phyloP scores from a whole-genome alignment of 345 rosid genomes.

The Salix arbutifolia region DNA sequence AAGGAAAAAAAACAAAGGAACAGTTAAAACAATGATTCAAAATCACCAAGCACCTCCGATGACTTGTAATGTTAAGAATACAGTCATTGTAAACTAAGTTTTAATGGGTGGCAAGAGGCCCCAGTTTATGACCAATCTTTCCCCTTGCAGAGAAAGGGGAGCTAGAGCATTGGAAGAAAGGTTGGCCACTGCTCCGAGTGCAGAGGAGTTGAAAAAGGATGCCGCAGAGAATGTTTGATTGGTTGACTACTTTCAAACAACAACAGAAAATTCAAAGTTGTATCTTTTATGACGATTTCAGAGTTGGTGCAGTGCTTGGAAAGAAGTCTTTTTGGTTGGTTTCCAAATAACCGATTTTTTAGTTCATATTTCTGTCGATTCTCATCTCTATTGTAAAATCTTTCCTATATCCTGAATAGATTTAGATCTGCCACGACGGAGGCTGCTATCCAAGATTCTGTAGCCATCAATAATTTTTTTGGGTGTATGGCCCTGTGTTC shows the following conservation, averaged over 20 bases:
- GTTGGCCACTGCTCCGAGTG: conserved; percentile 44
- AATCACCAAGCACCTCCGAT: neutral
- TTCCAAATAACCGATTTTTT: conserved; percentile 24
- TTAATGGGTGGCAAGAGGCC: neutral
- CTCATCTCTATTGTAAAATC: conserved; percentile 13
- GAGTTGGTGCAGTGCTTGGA: conserved; percentile 24
- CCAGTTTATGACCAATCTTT: neutral
- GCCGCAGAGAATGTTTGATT: conserved; percentile 59
- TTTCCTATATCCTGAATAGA: neutral
- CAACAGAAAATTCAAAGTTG: conserved; percentile 6
- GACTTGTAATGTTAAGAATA: neutral
- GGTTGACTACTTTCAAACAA: neutral
- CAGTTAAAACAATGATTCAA: neutral
- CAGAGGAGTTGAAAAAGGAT: conserved; percentile 53
- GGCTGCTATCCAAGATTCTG: neutral
- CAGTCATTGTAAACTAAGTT: neutral
- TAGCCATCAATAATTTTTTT: neutral
- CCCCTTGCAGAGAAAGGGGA: conserved; percentile 81
- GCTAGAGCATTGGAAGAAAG: conserved; percentile 96
- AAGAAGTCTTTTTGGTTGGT: conserved; percentile 18
- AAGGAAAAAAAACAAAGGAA: neutral
- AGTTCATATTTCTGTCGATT: conserved; percentile 15
- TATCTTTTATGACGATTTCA: conserved; percentile 8
- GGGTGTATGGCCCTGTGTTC: neutral
- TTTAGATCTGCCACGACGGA: neutral